Base-by-base conservation (phyloP, 495 filamentous ascomycete genomes). In the Penicillium odoratum region DNA sequence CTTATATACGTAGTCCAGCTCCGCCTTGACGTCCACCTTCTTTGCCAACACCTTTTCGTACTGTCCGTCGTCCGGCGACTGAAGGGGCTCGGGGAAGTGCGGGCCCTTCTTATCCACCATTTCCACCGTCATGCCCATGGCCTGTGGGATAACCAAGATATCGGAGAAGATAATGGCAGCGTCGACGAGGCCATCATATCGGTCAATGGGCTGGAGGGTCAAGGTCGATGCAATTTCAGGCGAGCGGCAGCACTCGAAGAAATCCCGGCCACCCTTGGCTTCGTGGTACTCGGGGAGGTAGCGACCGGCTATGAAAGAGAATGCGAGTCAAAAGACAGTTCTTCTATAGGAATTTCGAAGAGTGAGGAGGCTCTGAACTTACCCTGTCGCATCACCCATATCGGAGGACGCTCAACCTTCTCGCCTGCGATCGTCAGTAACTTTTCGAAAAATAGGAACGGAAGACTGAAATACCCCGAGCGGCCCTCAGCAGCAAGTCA, bases 351-450 rank as follows among this genome's bases (percentile, higher is more conserved):
- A 55, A 34, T 51, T 56, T 16, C 18, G 29, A 34, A n/a, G 11
- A n/a, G 10, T 26, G 42, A 52, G 7, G 18, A 11, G 48, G 26
- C 28, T n/a, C 44, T 34, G 42, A 51, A 48, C 69, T 63, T 78
- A 93, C 92, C 92, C 85, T 97, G 94, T 74, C 94, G 89, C 94
- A 98, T 98, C 66, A 98, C 91, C 95, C 94, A 98, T 75, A 94
- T 88, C 48, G 94, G 94, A 53, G 95, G 86, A 53, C 93, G 85
- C 68, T 96, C 91, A 56, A 97, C 91, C 66, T 85, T 85, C 74
- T 97, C 81, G 66, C 93, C 93, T 97, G 70, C 62, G 62, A 71
- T 67, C 68, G 57, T 65, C 48, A 66, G 59, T 52, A 40, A 26
- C 51, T 47, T 29, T 49, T 52, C 59, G 34, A 49, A 50, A 8